Conservation (phyloP, 2,329 filamentous ascomycete genomes). For the Diaporthe sp. region DNA sequence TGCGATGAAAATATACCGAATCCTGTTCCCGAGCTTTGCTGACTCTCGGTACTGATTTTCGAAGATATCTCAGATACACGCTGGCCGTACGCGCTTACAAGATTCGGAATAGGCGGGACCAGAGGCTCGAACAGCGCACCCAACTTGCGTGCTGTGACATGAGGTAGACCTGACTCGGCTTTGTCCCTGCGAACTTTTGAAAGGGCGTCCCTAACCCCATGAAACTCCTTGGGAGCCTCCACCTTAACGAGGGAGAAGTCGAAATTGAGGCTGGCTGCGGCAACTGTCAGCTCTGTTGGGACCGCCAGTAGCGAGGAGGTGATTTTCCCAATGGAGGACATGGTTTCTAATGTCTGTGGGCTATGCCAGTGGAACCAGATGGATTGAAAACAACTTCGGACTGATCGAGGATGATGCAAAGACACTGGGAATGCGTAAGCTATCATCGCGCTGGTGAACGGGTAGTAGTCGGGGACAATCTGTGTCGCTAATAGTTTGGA, state of each 20-base stretch:
- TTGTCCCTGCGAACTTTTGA: fast-evolving
- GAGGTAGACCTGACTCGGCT: neutral
- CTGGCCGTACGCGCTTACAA: neutral
- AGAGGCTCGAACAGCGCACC: neutral
- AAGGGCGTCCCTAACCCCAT: neutral
- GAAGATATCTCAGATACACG: constrained; percentile 11
- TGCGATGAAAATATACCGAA: constrained; percentile 23
- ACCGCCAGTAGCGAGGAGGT: neutral
- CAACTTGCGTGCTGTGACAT: constrained; percentile 6
- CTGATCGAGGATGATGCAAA: no score
- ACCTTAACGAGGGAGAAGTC: constrained; percentile 24
- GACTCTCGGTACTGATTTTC: neutral
- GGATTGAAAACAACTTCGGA: no score
- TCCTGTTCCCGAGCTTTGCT: neutral
- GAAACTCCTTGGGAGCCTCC: neutral
- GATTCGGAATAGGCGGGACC: neutral
- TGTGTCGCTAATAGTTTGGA: no score
- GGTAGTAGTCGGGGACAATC: no score
- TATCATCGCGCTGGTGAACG: no score
- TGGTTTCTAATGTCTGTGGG: neutral
- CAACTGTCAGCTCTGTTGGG: neutral
- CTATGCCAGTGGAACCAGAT: no score
- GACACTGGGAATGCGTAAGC: no score
- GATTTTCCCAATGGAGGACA: neutral
- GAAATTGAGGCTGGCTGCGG: constrained; percentile 3